Percentiles rank a stretch among this genome's conserved stretches.
Conservation (phyloP, 140 eudicot genomes). For the Senecio squalidus region DNA sequence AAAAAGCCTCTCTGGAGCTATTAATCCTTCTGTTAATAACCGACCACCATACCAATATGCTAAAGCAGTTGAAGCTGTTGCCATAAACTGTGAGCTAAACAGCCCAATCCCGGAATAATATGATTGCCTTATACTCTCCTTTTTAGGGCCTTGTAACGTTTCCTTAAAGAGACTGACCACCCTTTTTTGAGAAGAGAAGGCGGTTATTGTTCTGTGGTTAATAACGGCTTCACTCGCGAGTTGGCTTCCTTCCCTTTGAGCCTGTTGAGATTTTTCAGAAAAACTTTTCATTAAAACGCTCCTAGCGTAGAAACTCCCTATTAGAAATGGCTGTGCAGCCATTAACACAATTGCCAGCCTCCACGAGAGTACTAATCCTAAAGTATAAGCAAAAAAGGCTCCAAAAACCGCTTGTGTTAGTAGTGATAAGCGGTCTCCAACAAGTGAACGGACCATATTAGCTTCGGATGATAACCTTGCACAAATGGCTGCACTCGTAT, state of each 20-base stretch:
- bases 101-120: conserved; percentile 65
- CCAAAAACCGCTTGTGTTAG: conserved; percentile 64
- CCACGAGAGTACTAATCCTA: conserved; percentile 67
- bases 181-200: conserved; percentile 62
- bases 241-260: conserved; percentile 73
- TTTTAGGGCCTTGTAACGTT: conserved; percentile 51
- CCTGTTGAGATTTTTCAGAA: conserved; percentile 52
- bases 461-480: conserved; percentile 69
- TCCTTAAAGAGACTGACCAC: conserved; percentile 45
- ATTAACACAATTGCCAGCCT: conserved; percentile 61
- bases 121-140: conserved; percentile 60
- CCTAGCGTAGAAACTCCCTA: conserved; percentile 64
- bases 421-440: conserved; percentile 69
- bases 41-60: conserved; percentile 78
- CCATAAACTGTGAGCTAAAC: conserved; percentile 52
- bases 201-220: conserved; percentile 71
- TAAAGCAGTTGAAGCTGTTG: conserved; percentile 64
- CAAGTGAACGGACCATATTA: conserved; percentile 68
- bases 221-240: conserved; percentile 80
- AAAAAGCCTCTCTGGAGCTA: conserved; percentile 50
- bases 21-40: conserved; percentile 33
- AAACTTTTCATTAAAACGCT: conserved; percentile 61
- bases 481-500: conserved; percentile 75
- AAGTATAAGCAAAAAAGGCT: conserved; percentile 44
- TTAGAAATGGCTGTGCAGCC: conserved; percentile 63